These are phyloP conservation scores for Musa itinerans DNA, from an alignment of 176 grass and related monocot species.

Conservation along the genomic window DNA sequence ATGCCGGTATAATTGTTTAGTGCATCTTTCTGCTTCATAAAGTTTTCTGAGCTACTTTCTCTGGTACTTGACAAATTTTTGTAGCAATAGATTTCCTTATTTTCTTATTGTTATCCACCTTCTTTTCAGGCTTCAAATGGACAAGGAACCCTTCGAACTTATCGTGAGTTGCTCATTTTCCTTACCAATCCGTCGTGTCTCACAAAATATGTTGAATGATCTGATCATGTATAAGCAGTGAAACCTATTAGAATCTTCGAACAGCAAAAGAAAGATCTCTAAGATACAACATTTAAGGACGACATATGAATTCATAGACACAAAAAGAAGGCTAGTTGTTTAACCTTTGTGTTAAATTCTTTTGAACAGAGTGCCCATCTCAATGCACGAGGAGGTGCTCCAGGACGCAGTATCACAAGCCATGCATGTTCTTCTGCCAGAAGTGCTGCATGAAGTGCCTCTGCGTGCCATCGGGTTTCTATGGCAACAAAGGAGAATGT, in stretches of 20 bases:
- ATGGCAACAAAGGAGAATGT: conserved; percentile 14
- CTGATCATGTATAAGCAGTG: background rate
- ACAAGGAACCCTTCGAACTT: background rate
- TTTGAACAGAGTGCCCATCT: conserved; percentile 7
- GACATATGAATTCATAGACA: background rate
- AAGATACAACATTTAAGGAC: background rate
- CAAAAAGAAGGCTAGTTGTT: background rate
- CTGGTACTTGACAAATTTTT: too few relatives aligned
- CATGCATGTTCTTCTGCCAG: conserved; percentile 25
- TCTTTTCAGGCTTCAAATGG: conserved; percentile 9
- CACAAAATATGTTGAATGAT: background rate
- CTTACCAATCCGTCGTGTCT: background rate
- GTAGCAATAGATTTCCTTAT: background rate
- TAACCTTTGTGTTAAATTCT: background rate
- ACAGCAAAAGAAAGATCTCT: background rate
- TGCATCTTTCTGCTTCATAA: background rate
- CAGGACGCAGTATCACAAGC: conserved; percentile 2
- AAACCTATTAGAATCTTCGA: background rate
- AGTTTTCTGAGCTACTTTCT: background rate
- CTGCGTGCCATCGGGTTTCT: conserved; percentile 16
- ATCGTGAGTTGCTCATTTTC: background rate
- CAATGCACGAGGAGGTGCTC: conserved; percentile 17
- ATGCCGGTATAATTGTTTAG: background rate
- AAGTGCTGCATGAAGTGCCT: conserved; percentile 18
- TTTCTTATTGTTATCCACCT: background rate